Percentiles rank a stretch among this genome's conserved stretches.
Evolutionary conservation across 2,329 filamentous ascomycete genomes (phyloP).

Genomic region (Colletotrichum scovillei): DNA sequence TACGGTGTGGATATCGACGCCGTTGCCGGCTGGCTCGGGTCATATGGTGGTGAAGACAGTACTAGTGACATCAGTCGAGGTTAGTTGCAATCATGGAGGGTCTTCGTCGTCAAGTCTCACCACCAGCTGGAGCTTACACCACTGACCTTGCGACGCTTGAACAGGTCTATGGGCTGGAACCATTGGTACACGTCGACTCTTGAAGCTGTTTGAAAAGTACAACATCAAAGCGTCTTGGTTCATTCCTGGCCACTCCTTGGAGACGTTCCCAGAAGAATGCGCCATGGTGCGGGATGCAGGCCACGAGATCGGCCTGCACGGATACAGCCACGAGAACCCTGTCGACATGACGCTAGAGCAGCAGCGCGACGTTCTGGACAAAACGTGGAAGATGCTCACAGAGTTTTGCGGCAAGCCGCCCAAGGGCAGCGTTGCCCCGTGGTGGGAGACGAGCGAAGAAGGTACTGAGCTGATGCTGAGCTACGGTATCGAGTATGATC

Average conservation of each 20-base stretch:
- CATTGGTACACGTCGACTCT: constrained; percentile 70
- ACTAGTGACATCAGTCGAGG: constrained; percentile 79
- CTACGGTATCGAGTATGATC: constrained; percentile 78
- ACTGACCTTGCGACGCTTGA: constrained; percentile 3
- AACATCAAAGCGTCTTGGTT: constrained; percentile 73
- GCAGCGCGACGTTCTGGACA: constrained; percentile 80
- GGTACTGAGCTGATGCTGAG: constrained; percentile 73
- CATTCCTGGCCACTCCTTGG: constrained; percentile 59
- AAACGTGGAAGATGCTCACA: constrained; percentile 77
- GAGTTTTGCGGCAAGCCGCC: constrained; percentile 77
- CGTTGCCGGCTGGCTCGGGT: constrained; percentile 80
- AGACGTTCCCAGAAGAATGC: constrained; percentile 59
- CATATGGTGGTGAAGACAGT: constrained; percentile 78
- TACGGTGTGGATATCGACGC: constrained; percentile 82
- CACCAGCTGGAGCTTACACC: neutral
- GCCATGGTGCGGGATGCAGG: constrained; percentile 57
- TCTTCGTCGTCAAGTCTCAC: too few relatives aligned
- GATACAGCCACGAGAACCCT: constrained; percentile 81
- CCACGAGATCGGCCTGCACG: constrained; percentile 68
- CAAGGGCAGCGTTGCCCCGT: constrained; percentile 77
- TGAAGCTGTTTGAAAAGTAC: constrained; percentile 80
- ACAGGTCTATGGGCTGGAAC: constrained; percentile 75
- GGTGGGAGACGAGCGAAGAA: constrained; percentile 78
- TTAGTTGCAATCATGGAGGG: constrained; percentile 38
- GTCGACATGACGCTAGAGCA: constrained; percentile 79